phyloP scores from a whole-genome alignment of 331 rosid species.

The Arachis monticola region DNA sequence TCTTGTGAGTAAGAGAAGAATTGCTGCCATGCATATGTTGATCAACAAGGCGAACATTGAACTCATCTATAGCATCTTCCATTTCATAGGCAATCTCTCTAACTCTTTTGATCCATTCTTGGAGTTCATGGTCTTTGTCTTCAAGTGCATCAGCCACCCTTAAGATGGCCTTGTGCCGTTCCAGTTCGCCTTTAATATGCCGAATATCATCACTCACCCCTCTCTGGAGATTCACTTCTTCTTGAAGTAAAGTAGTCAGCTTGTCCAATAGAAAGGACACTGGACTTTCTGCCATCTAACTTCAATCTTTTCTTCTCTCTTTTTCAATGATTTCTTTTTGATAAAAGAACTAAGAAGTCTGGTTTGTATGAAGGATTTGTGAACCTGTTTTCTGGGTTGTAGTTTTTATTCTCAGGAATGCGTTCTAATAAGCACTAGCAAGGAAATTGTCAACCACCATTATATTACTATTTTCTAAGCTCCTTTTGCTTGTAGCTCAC shows the following conservation, averaged over 20 bases:
- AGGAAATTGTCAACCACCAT: conserved; percentile 33
- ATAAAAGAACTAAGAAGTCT: neutral
- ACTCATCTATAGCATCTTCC: conserved; percentile 60
- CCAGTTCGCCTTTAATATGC: conserved; percentile 47
- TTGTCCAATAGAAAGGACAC: conserved; percentile 44
- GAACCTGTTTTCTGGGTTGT: neutral
- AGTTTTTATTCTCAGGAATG: conserved; percentile 9
- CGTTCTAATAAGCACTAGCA: neutral
- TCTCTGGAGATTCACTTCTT: conserved; percentile 46
- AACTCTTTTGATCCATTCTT: conserved; percentile 48
- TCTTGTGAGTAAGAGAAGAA: neutral
- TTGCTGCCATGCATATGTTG: neutral
- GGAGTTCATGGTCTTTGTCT: conserved; percentile 52
- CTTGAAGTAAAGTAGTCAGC: conserved; percentile 35
- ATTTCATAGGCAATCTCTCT: conserved; percentile 52
- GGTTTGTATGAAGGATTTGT: neutral
- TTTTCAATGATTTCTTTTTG: neutral
- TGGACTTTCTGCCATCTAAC: conserved; percentile 48
- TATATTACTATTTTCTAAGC: neutral
- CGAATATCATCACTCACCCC: conserved; percentile 46
- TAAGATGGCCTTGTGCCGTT: conserved; percentile 45
- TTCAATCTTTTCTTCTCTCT: conserved; percentile 15
- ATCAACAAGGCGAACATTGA: conserved; percentile 11
- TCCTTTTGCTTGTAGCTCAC: conserved; percentile 10
- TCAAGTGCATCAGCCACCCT: conserved; percentile 48